A percentile compares a stretch with the other conserved stretches of the same genome.
These are phyloP conservation scores for Platanthera zijinensis DNA, from an alignment of 106 monocot genomes.

Conservation along the genomic window DNA sequence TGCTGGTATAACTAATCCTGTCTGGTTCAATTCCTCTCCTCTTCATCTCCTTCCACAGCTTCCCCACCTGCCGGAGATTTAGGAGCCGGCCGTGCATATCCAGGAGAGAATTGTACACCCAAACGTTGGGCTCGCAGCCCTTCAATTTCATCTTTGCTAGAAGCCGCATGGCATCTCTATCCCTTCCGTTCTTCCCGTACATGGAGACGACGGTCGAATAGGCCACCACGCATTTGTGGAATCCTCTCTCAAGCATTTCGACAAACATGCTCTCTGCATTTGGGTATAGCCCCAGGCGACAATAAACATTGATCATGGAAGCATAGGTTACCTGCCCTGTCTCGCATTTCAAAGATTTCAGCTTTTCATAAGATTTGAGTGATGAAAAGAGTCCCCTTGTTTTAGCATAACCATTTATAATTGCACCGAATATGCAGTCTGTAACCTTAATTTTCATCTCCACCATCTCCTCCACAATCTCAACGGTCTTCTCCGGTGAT, in stretches of 20 bases:
- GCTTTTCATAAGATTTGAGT: conserved; percentile 38
- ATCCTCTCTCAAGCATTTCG: conserved; percentile 68
- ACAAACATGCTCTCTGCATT: conserved; percentile 49
- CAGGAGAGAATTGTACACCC: conserved; percentile 73
- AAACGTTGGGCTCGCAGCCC: conserved; percentile 69
- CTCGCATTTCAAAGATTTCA: conserved; percentile 46
- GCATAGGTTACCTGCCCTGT: conserved; percentile 83
- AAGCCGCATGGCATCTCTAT: conserved; percentile 66
- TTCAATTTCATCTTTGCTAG: conserved; percentile 80
- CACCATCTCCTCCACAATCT: conserved; percentile 47
- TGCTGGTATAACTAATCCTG: conserved; percentile 62
- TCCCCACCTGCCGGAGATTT: conserved; percentile 56
- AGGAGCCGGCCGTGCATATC: conserved; percentile 53
- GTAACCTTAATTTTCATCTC: conserved; percentile 44
- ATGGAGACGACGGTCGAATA: conserved; percentile 79
- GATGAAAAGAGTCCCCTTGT: conserved; percentile 39
- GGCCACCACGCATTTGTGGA: conserved; percentile 65
- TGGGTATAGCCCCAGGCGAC: conserved; percentile 37
- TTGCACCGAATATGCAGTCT: conserved; percentile 59
- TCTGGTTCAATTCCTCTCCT: conserved; percentile 45
- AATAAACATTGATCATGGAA: conserved; percentile 62
- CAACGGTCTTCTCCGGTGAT: conserved; percentile 37
- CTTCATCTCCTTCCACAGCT: conserved; percentile 88
- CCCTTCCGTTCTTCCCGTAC: conserved; percentile 56
- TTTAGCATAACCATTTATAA: conserved; percentile 61